Conservation (phyloP, 2,329 filamentous ascomycete species). For the Coniochaeta sp. region DNA sequence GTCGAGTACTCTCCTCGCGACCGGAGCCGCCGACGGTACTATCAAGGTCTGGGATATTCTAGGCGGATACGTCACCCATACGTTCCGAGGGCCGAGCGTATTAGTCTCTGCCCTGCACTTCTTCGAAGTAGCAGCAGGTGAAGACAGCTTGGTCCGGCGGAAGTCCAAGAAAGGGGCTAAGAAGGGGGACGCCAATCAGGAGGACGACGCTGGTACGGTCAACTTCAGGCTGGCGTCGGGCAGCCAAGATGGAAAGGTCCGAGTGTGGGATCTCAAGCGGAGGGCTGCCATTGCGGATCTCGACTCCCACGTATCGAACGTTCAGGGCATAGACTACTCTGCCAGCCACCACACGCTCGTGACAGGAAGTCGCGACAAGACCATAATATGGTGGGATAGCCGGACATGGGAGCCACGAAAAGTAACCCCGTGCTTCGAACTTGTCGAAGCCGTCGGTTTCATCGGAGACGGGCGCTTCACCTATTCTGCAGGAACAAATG, state of each 20-base stretch:
- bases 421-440: conserved; percentile 77
- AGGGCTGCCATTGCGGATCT: conserved; percentile 68
- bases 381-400: conserved; percentile 85
- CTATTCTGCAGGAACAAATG: conserved; percentile 80
- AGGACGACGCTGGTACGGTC: conserved; percentile 31
- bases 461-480: conserved; percentile 62
- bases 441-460: conserved; percentile 79
- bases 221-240: conserved; percentile 80
- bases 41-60: conserved; percentile 96
- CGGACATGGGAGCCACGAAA: conserved; percentile 75
- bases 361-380: conserved; percentile 87
- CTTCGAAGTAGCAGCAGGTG: conserved; percentile 61
- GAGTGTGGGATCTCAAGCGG: conserved; percentile 87
- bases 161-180: conserved; percentile 31
- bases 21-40: conserved; percentile 84
- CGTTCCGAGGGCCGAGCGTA: conserved; percentile 86
- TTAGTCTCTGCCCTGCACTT: conserved; percentile 87
- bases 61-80: conserved; percentile 88
- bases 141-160: conserved; percentile 29
- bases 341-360: conserved; percentile 66
- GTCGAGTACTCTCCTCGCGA: conserved; percentile 84
- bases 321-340: conserved; percentile 81
- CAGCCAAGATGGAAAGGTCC: conserved; percentile 86
- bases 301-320: conserved; percentile 90
- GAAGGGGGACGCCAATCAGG: conserved; percentile 34